Percentiles rank a stretch among this genome's conserved stretches.
phyloP scores from a whole-genome alignment of 2,329 filamentous ascomycete genomes.

The Claviceps sorghi region DNA sequence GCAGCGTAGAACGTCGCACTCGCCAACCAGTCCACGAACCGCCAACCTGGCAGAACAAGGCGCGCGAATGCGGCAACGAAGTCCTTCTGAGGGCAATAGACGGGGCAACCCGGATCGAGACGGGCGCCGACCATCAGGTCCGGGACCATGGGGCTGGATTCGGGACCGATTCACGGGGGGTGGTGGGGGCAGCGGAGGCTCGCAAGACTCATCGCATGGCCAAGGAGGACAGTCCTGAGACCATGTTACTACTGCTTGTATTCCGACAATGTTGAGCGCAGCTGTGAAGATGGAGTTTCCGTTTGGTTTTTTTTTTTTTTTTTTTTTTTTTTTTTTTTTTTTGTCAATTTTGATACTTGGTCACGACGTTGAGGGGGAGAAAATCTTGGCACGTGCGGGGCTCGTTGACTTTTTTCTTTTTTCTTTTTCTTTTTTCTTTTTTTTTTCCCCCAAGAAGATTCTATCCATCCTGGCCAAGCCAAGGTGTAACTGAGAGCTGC shows the following conservation, averaged over 20 bases:
- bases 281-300: background rate
- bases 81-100: constrained; percentile 23
- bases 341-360: background rate
- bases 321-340: background rate
- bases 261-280: background rate
- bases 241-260: background rate
- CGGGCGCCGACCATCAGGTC: constrained; percentile 17
- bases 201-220: constrained; percentile 16
- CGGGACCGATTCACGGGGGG: constrained; percentile 24
- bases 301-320: background rate
- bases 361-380: background rate
- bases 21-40: constrained; percentile 22
- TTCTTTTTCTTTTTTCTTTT: background rate
- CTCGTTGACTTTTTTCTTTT: background rate
- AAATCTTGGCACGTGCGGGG: background rate
- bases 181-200: constrained; percentile 14
- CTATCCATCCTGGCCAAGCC: too few species aligned
- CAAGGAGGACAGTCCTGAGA: constrained; percentile 15
- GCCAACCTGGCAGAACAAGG: constrained; percentile 16
- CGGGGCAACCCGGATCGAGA: constrained; percentile 15
- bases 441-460: too few species aligned
- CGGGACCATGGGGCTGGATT: constrained; percentile 29
- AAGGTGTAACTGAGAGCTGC: too few species aligned
- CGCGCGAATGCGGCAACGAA: constrained; percentile 23
- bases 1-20: constrained; percentile 23